Base-by-base conservation (phyloP, 495 filamentous ascomycete species). In the Neurospora sp. region DNA sequence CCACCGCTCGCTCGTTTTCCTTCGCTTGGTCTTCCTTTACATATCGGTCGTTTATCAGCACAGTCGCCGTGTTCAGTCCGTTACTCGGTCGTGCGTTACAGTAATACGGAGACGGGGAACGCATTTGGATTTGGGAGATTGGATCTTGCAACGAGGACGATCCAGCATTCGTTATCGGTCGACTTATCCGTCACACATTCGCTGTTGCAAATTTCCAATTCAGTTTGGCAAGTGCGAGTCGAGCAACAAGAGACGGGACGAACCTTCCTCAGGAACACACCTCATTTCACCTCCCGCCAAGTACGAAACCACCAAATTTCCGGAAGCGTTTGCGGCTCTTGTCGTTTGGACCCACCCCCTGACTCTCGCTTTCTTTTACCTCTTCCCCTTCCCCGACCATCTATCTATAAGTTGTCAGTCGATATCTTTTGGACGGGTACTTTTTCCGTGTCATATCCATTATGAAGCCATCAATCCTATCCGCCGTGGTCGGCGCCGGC, bases 401-500 rank as follows among this genome's bases (percentile, higher is more conserved):
- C 53, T 65, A 65, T 65, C 53, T 65, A 8, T 65, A 65, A 14
- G 12, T 8, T 8, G 22, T 31, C 53, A 61, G 27, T 61, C 53
- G 27, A 65, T 65, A 65, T 65, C 22, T 65, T 70, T 70, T 70
- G 39, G 10, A 47, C n/a, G 39, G 16, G 8, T 14, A 8, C 38
- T 1, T 35, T 65, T 65, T 65, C 3, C 22, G 7, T 18, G 53
- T 18, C 53, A 65, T 35, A n/a, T 41, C 14, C 59, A 71, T 22
- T 22, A 77, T 76, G 74, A 77, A 65, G 76, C 38, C 72, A 73
- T 71, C 74, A 73, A 70, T 72, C 72, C 72, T 72, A 16, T 37
- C 78, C 41, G 78, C 79, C 5, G 69, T 82, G 31, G 77, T 82
- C 68, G 75, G 80, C 77, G 82, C 80, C 31, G 75, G 76, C 31